phyloP scores from a whole-genome alignment of 176 grass and related monocot species.

The Neostapfia colusana region DNA sequence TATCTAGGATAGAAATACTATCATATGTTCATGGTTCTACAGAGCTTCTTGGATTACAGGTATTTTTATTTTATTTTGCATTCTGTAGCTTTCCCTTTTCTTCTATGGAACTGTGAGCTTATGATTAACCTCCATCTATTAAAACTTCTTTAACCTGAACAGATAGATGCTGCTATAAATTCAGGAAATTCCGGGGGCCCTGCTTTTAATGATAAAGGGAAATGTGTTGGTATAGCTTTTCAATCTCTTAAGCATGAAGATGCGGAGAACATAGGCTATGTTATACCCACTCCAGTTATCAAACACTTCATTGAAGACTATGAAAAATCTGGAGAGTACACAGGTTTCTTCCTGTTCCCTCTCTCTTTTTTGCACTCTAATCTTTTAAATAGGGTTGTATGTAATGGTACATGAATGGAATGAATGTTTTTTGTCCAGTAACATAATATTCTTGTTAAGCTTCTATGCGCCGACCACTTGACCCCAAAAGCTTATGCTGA shows the following conservation, averaged over 20 bases:
- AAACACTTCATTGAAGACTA: constrained; percentile 95
- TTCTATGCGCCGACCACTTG: too few species aligned
- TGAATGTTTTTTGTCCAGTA: not conserved
- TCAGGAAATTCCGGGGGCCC: constrained; percentile 95
- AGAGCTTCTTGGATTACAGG: constrained; percentile 93
- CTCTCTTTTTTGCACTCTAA: constrained; percentile 10
- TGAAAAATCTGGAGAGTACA: constrained; percentile 81
- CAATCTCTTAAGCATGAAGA: constrained; percentile 99
- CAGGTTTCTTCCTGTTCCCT: constrained; percentile 44
- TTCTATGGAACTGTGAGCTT: not conserved
- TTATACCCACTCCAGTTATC: constrained; percentile 96
- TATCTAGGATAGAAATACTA: constrained; percentile 96
- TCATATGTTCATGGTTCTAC: constrained; percentile 99
- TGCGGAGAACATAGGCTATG: constrained; percentile 97
- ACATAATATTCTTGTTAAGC: too few species aligned
- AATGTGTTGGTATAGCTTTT: constrained; percentile 97
- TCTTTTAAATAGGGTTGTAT: constrained; percentile 7
- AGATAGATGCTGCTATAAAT: constrained; percentile 99
- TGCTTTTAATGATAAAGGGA: constrained; percentile 89
- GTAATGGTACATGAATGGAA: not conserved
- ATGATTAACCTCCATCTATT: not conserved
- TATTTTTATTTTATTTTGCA: constrained; percentile 38
- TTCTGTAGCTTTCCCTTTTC: not conserved
- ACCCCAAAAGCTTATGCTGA: too few species aligned
- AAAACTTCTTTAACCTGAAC: constrained; percentile 36